phyloP scores from a whole-genome alignment of 169 alveolate species.

The Plasmodium billcollinsi region DNA sequence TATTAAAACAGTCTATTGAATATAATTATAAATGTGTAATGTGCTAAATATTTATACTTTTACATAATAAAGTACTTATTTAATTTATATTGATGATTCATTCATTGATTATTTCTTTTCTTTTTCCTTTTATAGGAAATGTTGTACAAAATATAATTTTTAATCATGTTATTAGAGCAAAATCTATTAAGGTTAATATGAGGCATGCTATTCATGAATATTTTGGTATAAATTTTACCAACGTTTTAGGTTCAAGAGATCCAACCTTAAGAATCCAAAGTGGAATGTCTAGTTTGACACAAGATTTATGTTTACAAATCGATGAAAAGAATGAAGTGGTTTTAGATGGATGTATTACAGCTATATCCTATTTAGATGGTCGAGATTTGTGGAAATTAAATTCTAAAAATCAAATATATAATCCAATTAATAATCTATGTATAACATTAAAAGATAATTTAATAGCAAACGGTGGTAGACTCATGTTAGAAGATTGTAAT shows the following conservation, averaged over 20 bases:
- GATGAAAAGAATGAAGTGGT: slow-evolving; percentile 85
- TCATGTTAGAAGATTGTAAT: slow-evolving; percentile 71
- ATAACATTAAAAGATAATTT: slow-evolving; percentile 85
- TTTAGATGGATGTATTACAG: slow-evolving; percentile 82
- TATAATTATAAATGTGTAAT: not conserved
- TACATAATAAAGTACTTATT: too few species aligned
- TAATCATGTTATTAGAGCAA: slow-evolving; percentile 82
- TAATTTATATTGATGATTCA: too few species aligned
- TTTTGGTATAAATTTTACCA: slow-evolving; percentile 90
- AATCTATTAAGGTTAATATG: slow-evolving; percentile 87
- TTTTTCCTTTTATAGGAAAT: slow-evolving; percentile 58
- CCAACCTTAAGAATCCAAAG: slow-evolving; percentile 90
- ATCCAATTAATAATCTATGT: slow-evolving; percentile 81
- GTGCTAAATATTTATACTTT: not conserved
- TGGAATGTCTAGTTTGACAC: slow-evolving; percentile 89
- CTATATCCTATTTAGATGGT: slow-evolving; percentile 83
- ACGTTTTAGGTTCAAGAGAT: slow-evolving; percentile 85
- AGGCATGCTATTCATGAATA: slow-evolving; percentile 86
- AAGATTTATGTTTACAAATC: slow-evolving; percentile 86
- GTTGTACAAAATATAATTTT: slow-evolving; percentile 82
- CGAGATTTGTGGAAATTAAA: slow-evolving; percentile 85
- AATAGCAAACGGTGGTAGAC: slow-evolving; percentile 87
- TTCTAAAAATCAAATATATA: slow-evolving; percentile 77
- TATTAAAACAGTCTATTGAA: not conserved
- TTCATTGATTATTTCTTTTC: not conserved